Conservation (phyloP, 139 green algal genomes). For the Chlorella vulgaris region DNA sequence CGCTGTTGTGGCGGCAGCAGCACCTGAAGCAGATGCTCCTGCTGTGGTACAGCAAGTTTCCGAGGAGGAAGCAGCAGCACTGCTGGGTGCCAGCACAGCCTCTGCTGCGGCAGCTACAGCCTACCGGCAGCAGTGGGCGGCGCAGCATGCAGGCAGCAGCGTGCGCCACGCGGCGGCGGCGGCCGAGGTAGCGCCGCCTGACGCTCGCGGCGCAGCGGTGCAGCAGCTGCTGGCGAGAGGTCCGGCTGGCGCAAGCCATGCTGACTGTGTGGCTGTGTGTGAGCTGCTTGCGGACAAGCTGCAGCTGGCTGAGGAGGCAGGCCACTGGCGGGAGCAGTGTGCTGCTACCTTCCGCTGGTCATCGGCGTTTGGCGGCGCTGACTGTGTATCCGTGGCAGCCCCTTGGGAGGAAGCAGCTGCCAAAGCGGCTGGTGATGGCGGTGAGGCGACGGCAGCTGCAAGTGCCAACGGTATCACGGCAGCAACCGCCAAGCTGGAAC, state of each 20-base stretch:
- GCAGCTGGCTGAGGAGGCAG: constrained; percentile 43
- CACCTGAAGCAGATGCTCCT: neutral
- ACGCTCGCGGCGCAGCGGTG: constrained; percentile 22
- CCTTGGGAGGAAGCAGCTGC: constrained; percentile 6
- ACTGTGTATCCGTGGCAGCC: constrained; percentile 21
- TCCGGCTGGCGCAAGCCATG: constrained; percentile 27
- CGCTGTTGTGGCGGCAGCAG: constrained; percentile 43
- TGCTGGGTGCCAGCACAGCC: constrained; percentile 45
- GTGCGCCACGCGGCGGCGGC: constrained; percentile 56
- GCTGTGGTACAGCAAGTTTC: constrained; percentile 39
- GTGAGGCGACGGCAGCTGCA: neutral
- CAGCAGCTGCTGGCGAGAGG: constrained; percentile 20
- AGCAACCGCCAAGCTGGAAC: neutral
- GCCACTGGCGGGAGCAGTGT: constrained; percentile 54
- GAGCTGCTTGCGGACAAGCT: constrained; percentile 47
- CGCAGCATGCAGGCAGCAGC: constrained; percentile 36
- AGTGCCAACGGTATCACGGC: neutral
- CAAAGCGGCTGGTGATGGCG: neutral
- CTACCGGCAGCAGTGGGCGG: constrained; percentile 47
- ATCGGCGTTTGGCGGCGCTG: constrained; percentile 65
- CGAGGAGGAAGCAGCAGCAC: constrained; percentile 47
- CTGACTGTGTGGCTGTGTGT: constrained; percentile 50
- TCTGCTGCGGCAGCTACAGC: neutral
- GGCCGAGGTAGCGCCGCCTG: constrained; percentile 48
- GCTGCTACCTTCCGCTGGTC: constrained; percentile 59